phyloP scores from a whole-genome alignment of 805 yeast genomes.

The Candida endomychidarum region DNA sequence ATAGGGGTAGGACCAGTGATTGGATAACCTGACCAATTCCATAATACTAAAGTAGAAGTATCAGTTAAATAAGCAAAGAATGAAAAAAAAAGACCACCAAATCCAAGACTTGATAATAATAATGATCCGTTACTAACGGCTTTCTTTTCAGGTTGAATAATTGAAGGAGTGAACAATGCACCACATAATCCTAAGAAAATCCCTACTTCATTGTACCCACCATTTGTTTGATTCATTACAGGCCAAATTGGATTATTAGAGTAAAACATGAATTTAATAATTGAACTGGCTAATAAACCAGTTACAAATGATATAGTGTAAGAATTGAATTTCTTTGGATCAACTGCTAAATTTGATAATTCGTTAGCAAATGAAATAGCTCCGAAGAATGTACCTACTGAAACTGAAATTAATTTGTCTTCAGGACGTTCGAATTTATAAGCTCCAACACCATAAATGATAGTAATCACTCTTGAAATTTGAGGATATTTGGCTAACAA shows the following conservation, averaged over 20 bases:
- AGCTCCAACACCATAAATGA: constrained; percentile 72
- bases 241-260: constrained; percentile 98
- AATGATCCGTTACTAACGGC: constrained; percentile 36
- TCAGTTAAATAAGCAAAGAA: constrained; percentile 77
- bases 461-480: constrained; percentile 53
- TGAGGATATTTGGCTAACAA: constrained; percentile 48
- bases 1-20: constrained; percentile 84
- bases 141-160: background rate
- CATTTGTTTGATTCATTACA: constrained; percentile 78
- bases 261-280: constrained; percentile 70
- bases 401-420: constrained; percentile 59
- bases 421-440: constrained; percentile 70
- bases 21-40: constrained; percentile 98
- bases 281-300: constrained; percentile 73
- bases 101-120: constrained; percentile 58
- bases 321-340: constrained; percentile 36
- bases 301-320: constrained; percentile 58
- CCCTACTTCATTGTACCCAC: constrained; percentile 81
- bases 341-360: constrained; percentile 33
- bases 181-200: constrained; percentile 59
- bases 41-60: constrained; percentile 79
- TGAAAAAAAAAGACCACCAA: constrained; percentile 75
- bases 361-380: constrained; percentile 59
- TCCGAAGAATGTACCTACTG: constrained; percentile 66
- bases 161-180: constrained; percentile 59